These are phyloP conservation scores for Linnemannia exigua DNA, from an alignment of 192 early-diverging fungal species.

Conservation along the genomic window DNA sequence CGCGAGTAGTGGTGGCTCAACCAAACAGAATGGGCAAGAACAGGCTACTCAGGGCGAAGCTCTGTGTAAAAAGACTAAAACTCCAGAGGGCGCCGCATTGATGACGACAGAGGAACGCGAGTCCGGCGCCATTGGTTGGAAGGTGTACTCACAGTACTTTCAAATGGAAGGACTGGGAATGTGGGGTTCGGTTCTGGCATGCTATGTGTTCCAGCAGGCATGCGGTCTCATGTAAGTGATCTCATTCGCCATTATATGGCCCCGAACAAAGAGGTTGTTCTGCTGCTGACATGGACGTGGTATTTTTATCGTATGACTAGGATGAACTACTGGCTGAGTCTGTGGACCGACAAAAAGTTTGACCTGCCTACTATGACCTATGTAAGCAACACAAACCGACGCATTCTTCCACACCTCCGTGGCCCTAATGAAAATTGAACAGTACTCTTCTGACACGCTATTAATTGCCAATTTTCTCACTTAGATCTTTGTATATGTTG, in stretches of 20 bases:
- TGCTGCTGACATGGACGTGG: neutral
- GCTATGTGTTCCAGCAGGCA: slow-evolving; percentile 10
- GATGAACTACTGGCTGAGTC: slow-evolving; percentile 37
- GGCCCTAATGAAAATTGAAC: no score
- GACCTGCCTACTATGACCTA: neutral
- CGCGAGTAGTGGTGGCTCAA: neutral
- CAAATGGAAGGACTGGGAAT: neutral
- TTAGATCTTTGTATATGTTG: slow-evolving; percentile 23
- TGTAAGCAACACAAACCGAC: neutral
- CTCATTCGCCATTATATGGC: neutral
- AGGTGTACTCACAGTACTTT: slow-evolving; percentile 20
- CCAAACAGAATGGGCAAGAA: neutral
- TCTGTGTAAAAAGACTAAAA: neutral
- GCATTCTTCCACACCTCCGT: neutral
- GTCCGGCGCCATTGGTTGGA: slow-evolving; percentile 1
- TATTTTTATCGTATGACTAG: neutral
- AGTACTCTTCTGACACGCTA: neutral
- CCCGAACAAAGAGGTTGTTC: neutral
- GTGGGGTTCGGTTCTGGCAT: slow-evolving; percentile 4
- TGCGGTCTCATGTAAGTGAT: slow-evolving; percentile 15
- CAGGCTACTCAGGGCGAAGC: neutral
- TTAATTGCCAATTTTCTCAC: neutral
- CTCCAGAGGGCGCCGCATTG: slow-evolving; percentile 27
- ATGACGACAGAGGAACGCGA: slow-evolving; percentile 21
- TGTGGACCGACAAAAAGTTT: slow-evolving; percentile 19